These are phyloP conservation scores for Cordyceps javanica DNA, from an alignment of 2,329 filamentous ascomycete genomes.

Conservation along the genomic window DNA sequence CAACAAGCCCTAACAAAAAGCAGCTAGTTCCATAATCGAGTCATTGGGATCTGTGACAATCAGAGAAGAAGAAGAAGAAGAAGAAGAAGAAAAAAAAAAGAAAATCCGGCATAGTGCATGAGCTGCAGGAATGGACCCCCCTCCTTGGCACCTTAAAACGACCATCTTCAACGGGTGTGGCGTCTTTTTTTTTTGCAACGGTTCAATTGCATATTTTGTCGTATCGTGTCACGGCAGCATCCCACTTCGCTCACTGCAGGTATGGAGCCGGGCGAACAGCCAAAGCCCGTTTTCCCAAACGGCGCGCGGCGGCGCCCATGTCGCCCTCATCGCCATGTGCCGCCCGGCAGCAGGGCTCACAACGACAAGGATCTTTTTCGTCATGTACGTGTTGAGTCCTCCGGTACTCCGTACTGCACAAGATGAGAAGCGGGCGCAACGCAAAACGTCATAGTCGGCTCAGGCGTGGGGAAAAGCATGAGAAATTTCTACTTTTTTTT, in stretches of 20 bases:
- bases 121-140: not conserved
- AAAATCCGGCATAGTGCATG: not conserved
- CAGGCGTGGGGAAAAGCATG: not conserved
- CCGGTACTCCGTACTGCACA: not conserved
- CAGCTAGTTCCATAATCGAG: not conserved
- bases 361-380: not conserved
- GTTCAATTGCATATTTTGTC: not conserved
- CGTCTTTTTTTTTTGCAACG: slow-evolving; percentile 1
- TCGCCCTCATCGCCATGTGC: not conserved
- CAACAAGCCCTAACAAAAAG: not conserved
- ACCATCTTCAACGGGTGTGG: slow-evolving; percentile 7
- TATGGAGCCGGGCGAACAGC: not conserved
- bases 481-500: too few species aligned
- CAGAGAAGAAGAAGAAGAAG: not conserved
- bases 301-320: too few species aligned
- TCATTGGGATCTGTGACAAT: not conserved
- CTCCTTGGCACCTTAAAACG: not conserved
- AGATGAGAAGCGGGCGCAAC: not conserved
- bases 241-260: not conserved
- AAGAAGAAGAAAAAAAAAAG: not conserved
- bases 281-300: not conserved
- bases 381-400: too few species aligned
- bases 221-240: not conserved
- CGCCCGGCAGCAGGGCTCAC: not conserved
- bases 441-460: slow-evolving; percentile 9